These are phyloP conservation scores for Globisporangium cederbergense DNA, from an alignment of 352 stramenopile species.

Conservation along the genomic window DNA sequence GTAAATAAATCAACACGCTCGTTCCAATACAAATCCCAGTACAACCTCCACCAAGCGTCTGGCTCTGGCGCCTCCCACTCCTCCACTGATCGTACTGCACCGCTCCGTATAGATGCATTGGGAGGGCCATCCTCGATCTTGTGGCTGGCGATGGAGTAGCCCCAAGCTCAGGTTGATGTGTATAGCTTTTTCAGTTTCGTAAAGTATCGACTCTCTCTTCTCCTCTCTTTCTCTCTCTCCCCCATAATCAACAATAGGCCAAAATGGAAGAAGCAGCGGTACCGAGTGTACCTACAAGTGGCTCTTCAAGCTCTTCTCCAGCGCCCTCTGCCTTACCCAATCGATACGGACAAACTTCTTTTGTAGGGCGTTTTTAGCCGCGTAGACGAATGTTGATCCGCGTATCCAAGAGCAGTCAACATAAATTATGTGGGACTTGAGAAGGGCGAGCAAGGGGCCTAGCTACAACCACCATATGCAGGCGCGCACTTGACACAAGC, in stretches of 20 bases:
- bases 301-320: not conserved
- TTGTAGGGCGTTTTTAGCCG: too few relatives aligned
- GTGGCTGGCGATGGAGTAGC: not conserved
- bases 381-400: constrained; percentile 1
- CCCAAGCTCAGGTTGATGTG: too few relatives aligned
- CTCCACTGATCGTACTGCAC: too few relatives aligned
- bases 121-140: not conserved
- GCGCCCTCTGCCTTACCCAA: not conserved
- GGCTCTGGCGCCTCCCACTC: too few relatives aligned
- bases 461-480: not conserved
- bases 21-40: not conserved
- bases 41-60: too few relatives aligned
- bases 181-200: not conserved
- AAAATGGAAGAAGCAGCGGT: not conserved
- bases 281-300: not conserved
- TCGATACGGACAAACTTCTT: not conserved
- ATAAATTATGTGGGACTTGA: constrained; percentile 4
- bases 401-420: not conserved
- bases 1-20: too few relatives aligned
- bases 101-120: not conserved
- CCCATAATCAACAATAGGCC: too few relatives aligned
- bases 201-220: not conserved
- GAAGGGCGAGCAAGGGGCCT: too few relatives aligned
- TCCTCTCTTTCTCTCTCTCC: too few relatives aligned
- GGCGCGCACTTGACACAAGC: not conserved